phyloP scores from a whole-genome alignment of 441 rosid genomes.

The Erysimum cheiri region DNA sequence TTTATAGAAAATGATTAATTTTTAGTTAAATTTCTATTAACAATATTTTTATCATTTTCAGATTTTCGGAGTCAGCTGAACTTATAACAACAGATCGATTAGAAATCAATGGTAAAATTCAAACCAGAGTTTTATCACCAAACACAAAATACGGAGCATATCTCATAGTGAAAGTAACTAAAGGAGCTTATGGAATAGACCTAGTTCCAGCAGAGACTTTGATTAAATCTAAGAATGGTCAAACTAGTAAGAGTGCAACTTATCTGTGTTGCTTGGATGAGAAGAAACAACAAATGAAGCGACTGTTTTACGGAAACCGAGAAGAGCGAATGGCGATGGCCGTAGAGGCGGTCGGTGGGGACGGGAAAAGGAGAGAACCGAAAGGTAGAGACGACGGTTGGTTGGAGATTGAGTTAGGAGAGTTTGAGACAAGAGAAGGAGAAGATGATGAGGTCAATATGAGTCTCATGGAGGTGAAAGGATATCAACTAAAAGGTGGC shows the following conservation, averaged over 20 bases:
- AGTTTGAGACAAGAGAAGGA: conserved; percentile 45
- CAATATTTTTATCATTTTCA: conserved; percentile 2
- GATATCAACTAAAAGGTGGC: conserved; percentile 70
- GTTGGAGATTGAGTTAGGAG: conserved; percentile 76
- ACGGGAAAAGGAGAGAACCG: conserved; percentile 43
- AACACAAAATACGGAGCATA: conserved; percentile 63
- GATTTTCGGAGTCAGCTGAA: conserved; percentile 63
- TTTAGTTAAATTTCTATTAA: too few relatives aligned
- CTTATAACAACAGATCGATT: conserved; percentile 53
- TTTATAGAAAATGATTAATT: too few relatives aligned
- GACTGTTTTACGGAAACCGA: conserved; percentile 47
- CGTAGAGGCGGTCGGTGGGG: conserved; percentile 1
- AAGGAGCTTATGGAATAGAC: conserved; percentile 63
- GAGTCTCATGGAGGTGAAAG: conserved; percentile 65
- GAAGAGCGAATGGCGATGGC: conserved; percentile 23
- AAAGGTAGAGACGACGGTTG: conserved; percentile 55
- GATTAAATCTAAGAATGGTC: conserved; percentile 40
- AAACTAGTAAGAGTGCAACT: conserved; percentile 26
- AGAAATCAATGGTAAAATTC: conserved; percentile 61
- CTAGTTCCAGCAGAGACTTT: conserved; percentile 53
- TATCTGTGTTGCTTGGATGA: conserved; percentile 43
- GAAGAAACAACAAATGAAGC: conserved; percentile 50
- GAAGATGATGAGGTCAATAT: conserved; percentile 49
- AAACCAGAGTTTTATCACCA: conserved; percentile 49
- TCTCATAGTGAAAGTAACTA: conserved; percentile 52